Evolutionary conservation across 352 stramenopile genomes (phyloP), one percentile per base, ranked within the genome.

Genomic region (Phytopythium cucurbitacearum): DNA sequence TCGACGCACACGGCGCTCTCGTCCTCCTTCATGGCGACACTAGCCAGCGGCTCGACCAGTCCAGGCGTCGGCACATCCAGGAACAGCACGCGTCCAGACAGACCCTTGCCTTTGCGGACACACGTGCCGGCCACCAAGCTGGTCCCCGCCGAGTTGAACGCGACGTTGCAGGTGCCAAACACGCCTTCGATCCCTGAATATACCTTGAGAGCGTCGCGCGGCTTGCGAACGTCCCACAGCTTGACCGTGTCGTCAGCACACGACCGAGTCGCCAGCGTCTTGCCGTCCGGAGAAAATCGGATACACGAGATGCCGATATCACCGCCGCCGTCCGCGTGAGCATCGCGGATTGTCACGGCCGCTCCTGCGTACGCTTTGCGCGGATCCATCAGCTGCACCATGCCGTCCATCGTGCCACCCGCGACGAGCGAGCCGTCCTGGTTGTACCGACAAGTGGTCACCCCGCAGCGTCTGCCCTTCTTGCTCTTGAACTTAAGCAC

Each of bases 401-500:
- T 75, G 11, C 82, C 85, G 43, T 94, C 85, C 69, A 89, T 91
- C 11, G 76, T 91, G 0, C 72, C 79, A 39, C 72, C 85, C 40
- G 69, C 73, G 35, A 93, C 59, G 28, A 93, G 33, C 7, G 64
- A 64, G 8, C 81, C 81, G 47, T 92, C 80, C 1, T 73, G 16
- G 39, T 76, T 89, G 55, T 85, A 94, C 7, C 69, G 62, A 40
- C 84, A 94, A 5, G 81, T 67, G 34, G 84, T 92, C 16, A 92
- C 84, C n/a, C 64, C 80, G 39, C 69, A 80, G 44, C 82, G 79
- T 33, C 80, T 87, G 8, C 82, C 85, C 8, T 73, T 69, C 38
- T 84, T 87, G 56, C 81, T 87, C 57, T 91, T 94, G 44, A 87
- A 70, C 56, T 93, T 94, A 50, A 93, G 73, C 10, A 94, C 80